phyloP scores from a whole-genome alignment of 2,329 filamentous ascomycete species.

The Paramyrothecium sp. region DNA sequence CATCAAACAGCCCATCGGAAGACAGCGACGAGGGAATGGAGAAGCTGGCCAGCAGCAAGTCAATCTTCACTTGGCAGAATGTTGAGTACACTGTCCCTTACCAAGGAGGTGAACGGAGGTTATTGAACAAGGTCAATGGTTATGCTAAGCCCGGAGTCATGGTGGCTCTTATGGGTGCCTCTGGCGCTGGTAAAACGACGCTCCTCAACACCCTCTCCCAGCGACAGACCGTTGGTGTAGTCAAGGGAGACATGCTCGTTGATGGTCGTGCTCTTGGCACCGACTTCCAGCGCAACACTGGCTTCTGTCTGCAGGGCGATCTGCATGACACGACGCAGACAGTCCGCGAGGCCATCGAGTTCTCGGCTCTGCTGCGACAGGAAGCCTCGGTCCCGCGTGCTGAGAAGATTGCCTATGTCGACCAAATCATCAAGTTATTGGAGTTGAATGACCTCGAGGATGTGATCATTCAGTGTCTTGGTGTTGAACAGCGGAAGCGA shows the following conservation, averaged over 20 bases:
- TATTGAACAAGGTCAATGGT: slow-evolving; percentile 58
- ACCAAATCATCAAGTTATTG: slow-evolving; percentile 62
- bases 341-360: slow-evolving; percentile 62
- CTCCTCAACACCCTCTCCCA: slow-evolving; percentile 75
- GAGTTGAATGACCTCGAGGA: slow-evolving; percentile 64
- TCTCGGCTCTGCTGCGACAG: slow-evolving; percentile 67
- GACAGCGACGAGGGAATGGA: slow-evolving; percentile 34
- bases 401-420: slow-evolving; percentile 66
- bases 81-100: slow-evolving; percentile 69
- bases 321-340: slow-evolving; percentile 63
- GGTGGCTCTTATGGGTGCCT: slow-evolving; percentile 79
- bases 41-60: slow-evolving; percentile 54
- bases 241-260: slow-evolving; percentile 54
- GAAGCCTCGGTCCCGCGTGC: slow-evolving; percentile 54
- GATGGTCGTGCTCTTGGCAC: slow-evolving; percentile 46
- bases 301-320: slow-evolving; percentile 63
- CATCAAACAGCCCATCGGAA: slow-evolving; percentile 2
- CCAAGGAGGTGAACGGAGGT: slow-evolving; percentile 24
- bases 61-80: slow-evolving; percentile 69
- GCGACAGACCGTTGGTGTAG: slow-evolving; percentile 70
- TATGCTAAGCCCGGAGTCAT: slow-evolving; percentile 79
- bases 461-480: slow-evolving; percentile 62
- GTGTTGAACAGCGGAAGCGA: slow-evolving; percentile 54
- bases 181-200: slow-evolving; percentile 81
- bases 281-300: slow-evolving; percentile 76